A percentile compares a stretch with the other conserved stretches of the same genome.
phyloP scores from a whole-genome alignment of 169 alveolate genomes.

The Cytauxzoon felis region DNA sequence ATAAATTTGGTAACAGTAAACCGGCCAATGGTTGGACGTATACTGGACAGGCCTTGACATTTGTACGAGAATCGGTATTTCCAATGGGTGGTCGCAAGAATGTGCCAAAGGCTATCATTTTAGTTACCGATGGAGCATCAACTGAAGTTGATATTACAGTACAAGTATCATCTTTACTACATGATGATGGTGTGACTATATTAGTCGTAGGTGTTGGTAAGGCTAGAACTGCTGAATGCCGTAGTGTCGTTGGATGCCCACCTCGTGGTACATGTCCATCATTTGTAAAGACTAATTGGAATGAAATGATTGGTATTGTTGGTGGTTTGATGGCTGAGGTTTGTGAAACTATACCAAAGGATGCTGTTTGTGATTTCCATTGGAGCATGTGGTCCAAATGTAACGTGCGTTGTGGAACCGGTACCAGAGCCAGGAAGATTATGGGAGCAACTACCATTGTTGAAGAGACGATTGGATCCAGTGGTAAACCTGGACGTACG shows the following conservation, averaged over 20 bases:
- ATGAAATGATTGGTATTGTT: slow-evolving; percentile 31
- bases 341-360: slow-evolving; percentile 50
- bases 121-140: slow-evolving; percentile 60
- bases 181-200: slow-evolving; percentile 56
- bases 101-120: slow-evolving; percentile 56
- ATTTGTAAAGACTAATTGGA: slow-evolving; percentile 61
- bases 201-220: slow-evolving; percentile 62
- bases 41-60: slow-evolving; percentile 55
- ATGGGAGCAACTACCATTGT: slow-evolving; percentile 8
- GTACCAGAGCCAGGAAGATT: slow-evolving; percentile 18
- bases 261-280: slow-evolving; percentile 34
- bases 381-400: slow-evolving; percentile 64
- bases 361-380: slow-evolving; percentile 43
- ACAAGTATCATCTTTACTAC: slow-evolving; percentile 48
- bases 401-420: slow-evolving; percentile 36
- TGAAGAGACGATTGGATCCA: slow-evolving; percentile 22
- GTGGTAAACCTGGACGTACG: slow-evolving; percentile 44
- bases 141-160: slow-evolving; percentile 40
- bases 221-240: slow-evolving; percentile 38
- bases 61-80: slow-evolving; percentile 19
- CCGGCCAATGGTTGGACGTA: slow-evolving; percentile 46
- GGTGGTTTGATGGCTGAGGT: slow-evolving; percentile 47
- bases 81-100: slow-evolving; percentile 36
- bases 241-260: slow-evolving; percentile 52
- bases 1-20: slow-evolving; percentile 23